Evolutionary conservation across 768 basidiomycete species (phyloP).

Genomic region (Phaeolepiota aurea): DNA sequence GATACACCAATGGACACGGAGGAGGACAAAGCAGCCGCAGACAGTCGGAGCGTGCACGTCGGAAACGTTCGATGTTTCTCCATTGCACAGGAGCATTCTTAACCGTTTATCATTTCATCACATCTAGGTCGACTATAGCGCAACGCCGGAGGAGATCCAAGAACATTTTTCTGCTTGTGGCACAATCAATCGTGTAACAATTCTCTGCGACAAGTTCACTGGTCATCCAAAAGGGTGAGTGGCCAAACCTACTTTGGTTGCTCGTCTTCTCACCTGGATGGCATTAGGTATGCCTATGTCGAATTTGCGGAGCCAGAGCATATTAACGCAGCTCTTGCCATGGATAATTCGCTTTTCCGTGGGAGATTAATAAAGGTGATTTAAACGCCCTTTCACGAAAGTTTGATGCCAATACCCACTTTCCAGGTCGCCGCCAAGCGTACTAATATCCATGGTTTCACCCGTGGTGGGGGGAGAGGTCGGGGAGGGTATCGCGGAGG

Average conservation of each 20-base stretch:
- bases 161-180: conserved; percentile 96
- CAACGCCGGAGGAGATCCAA: conserved; percentile 98
- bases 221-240: conserved; percentile 95
- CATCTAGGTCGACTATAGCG: conserved; percentile 87
- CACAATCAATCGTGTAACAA: conserved; percentile 97
- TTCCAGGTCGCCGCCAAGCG: conserved; percentile 86
- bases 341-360: conserved; percentile 95
- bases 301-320: conserved; percentile 94
- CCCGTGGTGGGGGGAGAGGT: conserved; percentile 74
- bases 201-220: conserved; percentile 99
- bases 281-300: conserved; percentile 86
- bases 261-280: conserved; percentile 2
- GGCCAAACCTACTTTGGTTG: conserved; percentile 1
- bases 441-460: conserved; percentile 92
- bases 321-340: conserved; percentile 82
- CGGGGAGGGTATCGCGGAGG: conserved; percentile 53
- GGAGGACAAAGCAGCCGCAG: conserved; percentile 77
- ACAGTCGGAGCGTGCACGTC: conserved; percentile 85
- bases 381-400: conserved; percentile 1
- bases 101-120: conserved; percentile 5
- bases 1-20: conserved; percentile 63
- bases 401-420: background rate
- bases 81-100: background rate
- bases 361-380: conserved; percentile 85
- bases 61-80: conserved; percentile 70